Base-by-base conservation (phyloP, 75 land plant species). In the Isoetes taiwanensis region DNA sequence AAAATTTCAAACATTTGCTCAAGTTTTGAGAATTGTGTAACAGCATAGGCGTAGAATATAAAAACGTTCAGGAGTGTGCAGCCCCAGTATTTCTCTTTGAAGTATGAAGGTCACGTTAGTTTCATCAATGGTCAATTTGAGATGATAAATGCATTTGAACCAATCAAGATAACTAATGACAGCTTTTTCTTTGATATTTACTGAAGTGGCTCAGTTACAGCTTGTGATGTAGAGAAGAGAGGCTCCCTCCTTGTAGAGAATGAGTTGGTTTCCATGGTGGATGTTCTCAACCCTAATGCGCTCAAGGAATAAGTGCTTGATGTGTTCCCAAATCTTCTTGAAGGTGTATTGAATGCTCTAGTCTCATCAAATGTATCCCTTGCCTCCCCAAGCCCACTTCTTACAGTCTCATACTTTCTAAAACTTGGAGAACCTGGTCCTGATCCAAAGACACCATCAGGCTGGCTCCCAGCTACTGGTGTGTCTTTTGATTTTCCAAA, bases 401-500 rank as follows among this genome's bases (percentile, higher is more conserved):
- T 72, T 8, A 57, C 26, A 31, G 75, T 76, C 5, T 57, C 59
- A 28, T 38, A 76, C 16, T 58, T 56, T 38, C 72, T 70, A 2
- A 65, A 71, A 24, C 55, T 62, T 19, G 43, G 28, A 12, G 30
- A 57, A 27, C 67, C 2, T 2, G 20, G 38, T 40, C 63, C 72
- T 57, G 72, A 20, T 17, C 68, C 43, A 38, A 56, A 69, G 19
- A 65, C 57, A 30, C 64, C 26, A 1, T 64, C 30, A 1, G 32
- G 28, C 64, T 24, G 14, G 58, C 5, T 14, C 30, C 30, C 31
- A 61, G 14, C 39, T 52, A 24, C 58, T 60, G 11, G 66, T 66
- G 73, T 72, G 32, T 90, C 97, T 40, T 75, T 80, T 64, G 78
- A 85, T 73, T 78, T 86, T 17, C 81, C 76, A 34, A 80, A 76